Conservation (phyloP, 2,329 filamentous ascomycete genomes). For the Truncatella angustata region DNA sequence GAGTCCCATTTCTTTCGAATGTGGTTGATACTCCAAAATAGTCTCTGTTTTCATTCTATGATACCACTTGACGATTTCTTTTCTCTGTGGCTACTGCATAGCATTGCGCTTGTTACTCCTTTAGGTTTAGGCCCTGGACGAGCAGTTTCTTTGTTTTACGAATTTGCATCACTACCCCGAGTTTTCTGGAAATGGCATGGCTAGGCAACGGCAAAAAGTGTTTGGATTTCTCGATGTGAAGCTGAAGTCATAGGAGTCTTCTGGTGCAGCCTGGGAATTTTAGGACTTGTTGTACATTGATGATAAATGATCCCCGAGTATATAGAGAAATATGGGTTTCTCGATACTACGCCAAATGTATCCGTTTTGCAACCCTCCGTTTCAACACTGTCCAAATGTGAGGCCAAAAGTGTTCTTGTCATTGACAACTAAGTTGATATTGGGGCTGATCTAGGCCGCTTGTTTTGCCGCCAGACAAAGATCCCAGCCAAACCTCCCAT, state of each 20-base stretch:
- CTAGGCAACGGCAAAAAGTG: background rate
- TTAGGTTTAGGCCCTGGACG: background rate
- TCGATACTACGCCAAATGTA: too few species aligned
- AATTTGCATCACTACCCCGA: background rate
- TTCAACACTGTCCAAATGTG: too few species aligned
- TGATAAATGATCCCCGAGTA: background rate
- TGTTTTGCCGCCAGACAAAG: too few species aligned
- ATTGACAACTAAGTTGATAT: too few species aligned
- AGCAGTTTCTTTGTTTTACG: background rate
- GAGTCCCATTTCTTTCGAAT: background rate
- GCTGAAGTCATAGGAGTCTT: background rate
- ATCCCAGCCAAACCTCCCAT: too few species aligned
- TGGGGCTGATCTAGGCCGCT: too few species aligned
- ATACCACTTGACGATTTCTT: slow-evolving; percentile 10
- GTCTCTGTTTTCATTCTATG: slow-evolving; percentile 7
- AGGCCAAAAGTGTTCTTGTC: background rate
- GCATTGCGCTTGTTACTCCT: background rate
- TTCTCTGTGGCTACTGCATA: slow-evolving; percentile 1
- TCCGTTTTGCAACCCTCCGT: too few species aligned
- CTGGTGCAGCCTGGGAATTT: background rate
- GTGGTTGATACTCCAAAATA: background rate
- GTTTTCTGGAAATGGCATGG: background rate
- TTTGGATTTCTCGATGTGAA: background rate
- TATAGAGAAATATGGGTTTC: background rate
- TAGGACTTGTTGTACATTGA: background rate